Evolutionary conservation across 306 rosid genomes (phyloP).

Genomic region (Myrica gale): DNA sequence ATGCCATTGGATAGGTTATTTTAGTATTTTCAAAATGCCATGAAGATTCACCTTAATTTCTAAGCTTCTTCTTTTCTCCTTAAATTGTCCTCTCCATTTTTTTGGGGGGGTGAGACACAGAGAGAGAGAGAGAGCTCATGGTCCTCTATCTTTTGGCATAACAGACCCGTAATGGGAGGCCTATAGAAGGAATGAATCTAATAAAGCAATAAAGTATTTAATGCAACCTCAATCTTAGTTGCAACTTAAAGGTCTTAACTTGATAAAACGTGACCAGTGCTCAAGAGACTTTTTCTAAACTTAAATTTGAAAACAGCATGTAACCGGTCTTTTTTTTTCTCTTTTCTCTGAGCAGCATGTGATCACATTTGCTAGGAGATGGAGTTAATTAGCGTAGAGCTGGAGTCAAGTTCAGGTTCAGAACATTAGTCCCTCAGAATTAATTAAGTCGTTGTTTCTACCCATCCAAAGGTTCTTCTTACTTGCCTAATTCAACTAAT

Average conservation of each 20-base stretch:
- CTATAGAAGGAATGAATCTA: background rate
- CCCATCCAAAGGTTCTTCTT: background rate
- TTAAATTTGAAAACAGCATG: background rate
- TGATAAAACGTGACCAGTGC: background rate
- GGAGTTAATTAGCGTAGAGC: background rate
- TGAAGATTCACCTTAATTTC: background rate
- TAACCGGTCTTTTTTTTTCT: too few relatives aligned
- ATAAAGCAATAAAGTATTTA: background rate
- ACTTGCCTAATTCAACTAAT: background rate
- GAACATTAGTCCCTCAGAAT: background rate
- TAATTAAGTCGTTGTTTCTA: background rate
- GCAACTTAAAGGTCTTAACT: background rate
- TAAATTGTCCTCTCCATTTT: too few relatives aligned
- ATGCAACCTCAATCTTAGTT: background rate
- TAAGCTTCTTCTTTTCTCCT: too few relatives aligned
- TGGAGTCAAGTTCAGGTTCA: background rate
- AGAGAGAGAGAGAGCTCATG: too few relatives aligned
- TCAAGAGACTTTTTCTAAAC: background rate
- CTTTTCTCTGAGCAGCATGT: background rate
- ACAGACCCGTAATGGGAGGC: too few relatives aligned
- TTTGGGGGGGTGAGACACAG: too few relatives aligned
- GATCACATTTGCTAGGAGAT: background rate
- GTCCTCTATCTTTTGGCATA: too few relatives aligned
- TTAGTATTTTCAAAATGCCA: constrained; percentile 25
- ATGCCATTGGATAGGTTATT: constrained; percentile 33